Percentiles rank a stretch among this genome's conserved stretches.
Conservation (phyloP, 768 basidiomycete genomes). For the Mycena kentingensis region DNA sequence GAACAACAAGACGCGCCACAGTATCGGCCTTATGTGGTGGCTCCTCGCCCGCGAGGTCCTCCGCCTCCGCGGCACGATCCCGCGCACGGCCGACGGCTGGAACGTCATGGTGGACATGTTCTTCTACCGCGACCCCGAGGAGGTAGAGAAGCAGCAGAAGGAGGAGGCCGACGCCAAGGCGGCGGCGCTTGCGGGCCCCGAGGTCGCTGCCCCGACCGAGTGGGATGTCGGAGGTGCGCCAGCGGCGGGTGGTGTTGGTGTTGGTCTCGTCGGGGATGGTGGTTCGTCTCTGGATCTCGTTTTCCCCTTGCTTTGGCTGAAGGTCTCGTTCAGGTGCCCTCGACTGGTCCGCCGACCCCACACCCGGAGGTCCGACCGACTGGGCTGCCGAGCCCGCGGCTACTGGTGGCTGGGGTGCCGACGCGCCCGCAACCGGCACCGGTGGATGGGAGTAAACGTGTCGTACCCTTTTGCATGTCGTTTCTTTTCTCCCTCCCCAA, state of each 20-base stretch:
- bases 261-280: conserved; percentile 69
- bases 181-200: conserved; percentile 57
- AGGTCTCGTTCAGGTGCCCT: conserved; percentile 53
- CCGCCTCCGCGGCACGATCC: conserved; percentile 90
- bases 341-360: conserved; percentile 80
- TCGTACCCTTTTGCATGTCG: background rate
- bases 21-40: conserved; percentile 98
- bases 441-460: conserved; percentile 37
- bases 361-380: conserved; percentile 58
- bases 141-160: conserved; percentile 97
- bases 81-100: conserved; percentile 91
- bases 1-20: conserved; percentile 98
- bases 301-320: background rate
- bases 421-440: conserved; percentile 28
- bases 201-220: conserved; percentile 55
- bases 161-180: conserved; percentile 90
- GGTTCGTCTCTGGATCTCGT: conserved; percentile 31
- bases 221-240: conserved; percentile 78
- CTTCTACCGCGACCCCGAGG: conserved; percentile 99
- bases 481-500: background rate
- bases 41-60: conserved; percentile 96
- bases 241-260: conserved; percentile 73
- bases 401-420: conserved; percentile 49
- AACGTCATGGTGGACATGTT: conserved; percentile 99
- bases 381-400: conserved; percentile 85